Evolutionary conservation across 352 stramenopile species (phyloP), one percentile per base, ranked within the genome.

Genomic region (Globisporangium cylindrosporum): DNA sequence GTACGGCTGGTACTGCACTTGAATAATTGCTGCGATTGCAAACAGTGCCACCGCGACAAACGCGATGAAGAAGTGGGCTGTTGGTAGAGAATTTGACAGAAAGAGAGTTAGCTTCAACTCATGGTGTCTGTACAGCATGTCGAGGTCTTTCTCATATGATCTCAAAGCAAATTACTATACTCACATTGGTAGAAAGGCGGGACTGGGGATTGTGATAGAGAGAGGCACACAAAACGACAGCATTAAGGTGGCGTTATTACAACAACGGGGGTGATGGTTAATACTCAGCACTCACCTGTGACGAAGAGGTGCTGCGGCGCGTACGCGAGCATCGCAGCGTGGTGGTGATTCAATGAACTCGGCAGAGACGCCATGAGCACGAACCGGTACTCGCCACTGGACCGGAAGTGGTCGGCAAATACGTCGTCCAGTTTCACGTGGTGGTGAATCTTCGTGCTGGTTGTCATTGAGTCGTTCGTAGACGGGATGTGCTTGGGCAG

Each of bases 371-470:
- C 75, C 32, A 81, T 32, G 12, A 81, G 59, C 60, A 78, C 63
- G 36, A 81, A 77, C 12, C 54, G 68, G 38, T 81, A 81, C 54
- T 73, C 62, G 25, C 75, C 73, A 6, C 64, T 79, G 3, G 66
- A 64, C 7, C 51, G 48, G 34, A 81, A 81, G 56, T 69, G 41
- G 48, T 79, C 75, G 15, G 67, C 75, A 55, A 81, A 81, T 2
- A 60, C 18, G 29, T 66, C 55, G 2, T 64, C 64, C 5, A 79
- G 46, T 12, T 68, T 72, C n/a, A 76, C 59, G 10, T 61, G 43
- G 57, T 64, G 58, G 18, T 61, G 64, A 6, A 34, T 12, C 2
- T 34, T 53, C 12, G 9, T 43, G 10, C 38, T 25, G 2, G 3
- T 6, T 29, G 22, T 20, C 0, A 12, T 41, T 12, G 43, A 38